These are phyloP conservation scores for Astragalus membranaceus DNA, from an alignment of 306 rosid species.

Conservation along the genomic window DNA sequence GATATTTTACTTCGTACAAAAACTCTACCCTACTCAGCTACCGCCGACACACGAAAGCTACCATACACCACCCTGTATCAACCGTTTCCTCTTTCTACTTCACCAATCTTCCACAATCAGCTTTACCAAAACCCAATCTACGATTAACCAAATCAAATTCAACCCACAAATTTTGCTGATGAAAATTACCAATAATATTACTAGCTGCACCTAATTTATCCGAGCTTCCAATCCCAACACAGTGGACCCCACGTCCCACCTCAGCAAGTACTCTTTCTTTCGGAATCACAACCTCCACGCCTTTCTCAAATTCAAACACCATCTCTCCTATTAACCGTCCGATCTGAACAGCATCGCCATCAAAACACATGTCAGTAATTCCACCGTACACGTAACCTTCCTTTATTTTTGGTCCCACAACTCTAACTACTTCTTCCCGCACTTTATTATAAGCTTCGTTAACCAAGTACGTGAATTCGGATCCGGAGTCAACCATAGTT, in stretches of 20 bases:
- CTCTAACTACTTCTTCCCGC: slow-evolving; percentile 48
- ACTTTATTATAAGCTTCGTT: slow-evolving; percentile 63
- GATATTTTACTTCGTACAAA: background rate
- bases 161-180: slow-evolving; percentile 82
- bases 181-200: slow-evolving; percentile 74
- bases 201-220: slow-evolving; percentile 62
- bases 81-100: background rate
- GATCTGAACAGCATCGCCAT: slow-evolving; percentile 31
- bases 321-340: slow-evolving; percentile 65
- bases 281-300: slow-evolving; percentile 56
- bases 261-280: slow-evolving; percentile 47
- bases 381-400: slow-evolving; percentile 61
- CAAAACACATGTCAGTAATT: slow-evolving; percentile 75
- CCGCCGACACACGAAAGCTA: background rate
- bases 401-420: slow-evolving; percentile 55
- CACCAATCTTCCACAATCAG: slow-evolving; percentile 56
- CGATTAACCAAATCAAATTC: slow-evolving; percentile 68
- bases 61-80: background rate
- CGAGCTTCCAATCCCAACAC: slow-evolving; percentile 74
- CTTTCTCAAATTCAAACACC: slow-evolving; percentile 62
- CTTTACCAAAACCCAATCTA: slow-evolving; percentile 68
- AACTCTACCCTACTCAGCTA: background rate
- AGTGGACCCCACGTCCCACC: slow-evolving; percentile 66
- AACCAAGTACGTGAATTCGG: slow-evolving; percentile 67
- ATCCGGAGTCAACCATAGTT: slow-evolving; percentile 86